Conservation (phyloP, 495 filamentous ascomycete species). For the Oidiodendron maius region DNA sequence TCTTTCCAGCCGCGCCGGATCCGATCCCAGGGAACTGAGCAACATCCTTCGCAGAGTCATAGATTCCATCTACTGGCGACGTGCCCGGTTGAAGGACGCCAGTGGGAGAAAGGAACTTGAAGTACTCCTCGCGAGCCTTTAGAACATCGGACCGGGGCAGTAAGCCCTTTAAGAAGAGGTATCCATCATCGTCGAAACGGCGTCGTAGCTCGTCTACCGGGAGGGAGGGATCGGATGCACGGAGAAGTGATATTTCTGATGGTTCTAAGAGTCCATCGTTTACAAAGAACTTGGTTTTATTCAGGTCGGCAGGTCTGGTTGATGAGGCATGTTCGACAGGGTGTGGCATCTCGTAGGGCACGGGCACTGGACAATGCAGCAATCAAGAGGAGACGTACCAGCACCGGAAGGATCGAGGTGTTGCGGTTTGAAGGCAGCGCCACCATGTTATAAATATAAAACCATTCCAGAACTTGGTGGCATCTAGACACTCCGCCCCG, state of each 20-base stretch:
- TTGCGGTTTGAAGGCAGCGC: not conserved
- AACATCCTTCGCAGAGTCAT: conserved; percentile 41
- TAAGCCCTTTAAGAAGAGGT: conserved; percentile 54
- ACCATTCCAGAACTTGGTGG: not conserved
- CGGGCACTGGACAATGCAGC: not conserved
- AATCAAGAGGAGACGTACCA: not conserved
- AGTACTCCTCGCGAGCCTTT: conserved; percentile 48
- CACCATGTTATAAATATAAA: not conserved
- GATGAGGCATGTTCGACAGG: no score
- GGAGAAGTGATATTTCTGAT: conserved; percentile 38
- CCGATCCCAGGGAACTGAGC: conserved; percentile 50
- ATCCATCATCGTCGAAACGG: conserved; percentile 51
- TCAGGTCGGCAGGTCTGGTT: not conserved
- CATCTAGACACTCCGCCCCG: not conserved
- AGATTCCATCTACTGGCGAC: conserved; percentile 35
- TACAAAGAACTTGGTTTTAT: conserved; percentile 24
- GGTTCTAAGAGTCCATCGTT: conserved; percentile 47
- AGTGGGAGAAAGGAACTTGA: conserved; percentile 45
- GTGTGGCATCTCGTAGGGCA: not conserved
- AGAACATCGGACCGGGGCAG: conserved; percentile 53
- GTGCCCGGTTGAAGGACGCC: conserved; percentile 46
- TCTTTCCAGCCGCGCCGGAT: conserved; percentile 41
- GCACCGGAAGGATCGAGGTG: not conserved
- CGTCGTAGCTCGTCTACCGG: conserved; percentile 40
- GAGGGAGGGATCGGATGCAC: conserved; percentile 23